Evolutionary conservation across 441 rosid species (phyloP).

Genomic region (Monsonia emarginata): DNA sequence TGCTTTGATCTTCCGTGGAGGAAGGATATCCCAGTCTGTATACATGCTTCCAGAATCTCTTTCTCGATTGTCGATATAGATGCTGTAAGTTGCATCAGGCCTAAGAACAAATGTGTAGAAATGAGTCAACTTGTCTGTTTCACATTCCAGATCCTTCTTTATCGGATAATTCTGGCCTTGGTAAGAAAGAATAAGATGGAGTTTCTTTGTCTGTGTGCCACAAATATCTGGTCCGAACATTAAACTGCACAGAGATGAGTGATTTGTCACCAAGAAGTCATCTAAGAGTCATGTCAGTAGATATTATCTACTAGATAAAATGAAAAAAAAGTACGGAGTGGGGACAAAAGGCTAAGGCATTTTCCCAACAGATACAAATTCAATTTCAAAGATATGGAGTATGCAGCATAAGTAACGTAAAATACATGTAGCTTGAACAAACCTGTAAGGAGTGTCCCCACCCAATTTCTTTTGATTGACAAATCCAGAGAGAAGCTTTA

Average conservation of each 20-base stretch:
- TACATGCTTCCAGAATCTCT: background rate
- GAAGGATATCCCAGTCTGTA: constrained; percentile 1
- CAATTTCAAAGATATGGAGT: background rate
- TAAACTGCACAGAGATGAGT: background rate
- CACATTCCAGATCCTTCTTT: background rate
- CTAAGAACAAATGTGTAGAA: background rate
- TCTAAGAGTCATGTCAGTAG: too few species aligned
- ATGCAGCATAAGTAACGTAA: background rate
- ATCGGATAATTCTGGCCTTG: constrained; percentile 1
- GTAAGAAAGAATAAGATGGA: background rate
- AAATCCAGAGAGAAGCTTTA: constrained; percentile 1
- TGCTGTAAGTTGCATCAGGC: background rate
- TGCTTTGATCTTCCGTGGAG: background rate
- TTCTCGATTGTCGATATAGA: background rate
- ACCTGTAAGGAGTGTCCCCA: constrained; percentile 2
- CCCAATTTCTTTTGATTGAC: constrained; percentile 1
- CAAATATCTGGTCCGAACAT: background rate
- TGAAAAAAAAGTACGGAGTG: too few species aligned
- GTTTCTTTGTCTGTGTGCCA: background rate
- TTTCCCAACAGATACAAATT: background rate
- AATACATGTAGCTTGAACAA: background rate
- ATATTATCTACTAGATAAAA: too few species aligned
- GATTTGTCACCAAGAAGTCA: background rate
- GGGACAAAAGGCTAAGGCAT: background rate
- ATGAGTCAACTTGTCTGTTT: background rate